These are phyloP conservation scores for Sambucus nigra DNA, from an alignment of 129 eudicot genomes.

Conservation along the genomic window DNA sequence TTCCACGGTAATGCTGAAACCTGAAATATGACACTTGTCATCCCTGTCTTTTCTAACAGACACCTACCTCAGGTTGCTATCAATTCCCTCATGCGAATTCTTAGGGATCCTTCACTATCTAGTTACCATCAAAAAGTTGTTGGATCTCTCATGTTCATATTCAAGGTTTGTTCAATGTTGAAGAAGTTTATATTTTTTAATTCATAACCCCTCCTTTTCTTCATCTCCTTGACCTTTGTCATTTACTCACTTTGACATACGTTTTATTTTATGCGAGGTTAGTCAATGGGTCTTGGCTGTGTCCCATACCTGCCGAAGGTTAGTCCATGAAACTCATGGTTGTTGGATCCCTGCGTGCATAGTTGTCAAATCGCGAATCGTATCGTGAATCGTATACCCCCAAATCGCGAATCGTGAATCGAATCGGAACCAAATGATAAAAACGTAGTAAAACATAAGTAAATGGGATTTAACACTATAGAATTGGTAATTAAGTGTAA, in stretches of 20 bases:
- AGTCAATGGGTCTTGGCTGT: slow-evolving; percentile 97
- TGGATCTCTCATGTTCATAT: slow-evolving; percentile 90
- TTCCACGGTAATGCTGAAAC: slow-evolving; percentile 58
- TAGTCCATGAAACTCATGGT: slow-evolving; percentile 17
- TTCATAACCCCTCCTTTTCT: neutral
- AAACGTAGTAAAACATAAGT: too few relatives aligned
- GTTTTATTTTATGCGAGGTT: slow-evolving; percentile 31
- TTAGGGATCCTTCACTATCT: slow-evolving; percentile 92
- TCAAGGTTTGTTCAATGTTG: slow-evolving; percentile 59
- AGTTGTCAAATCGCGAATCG: too few relatives aligned
- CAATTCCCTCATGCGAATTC: slow-evolving; percentile 86
- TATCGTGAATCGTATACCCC: too few relatives aligned
- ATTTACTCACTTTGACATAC: neutral
- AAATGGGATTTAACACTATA: too few relatives aligned
- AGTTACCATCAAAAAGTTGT: slow-evolving; percentile 96
- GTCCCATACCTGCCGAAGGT: slow-evolving; percentile 98
- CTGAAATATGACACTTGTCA: slow-evolving; percentile 1
- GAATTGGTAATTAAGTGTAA: too few relatives aligned
- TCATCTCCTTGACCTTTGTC: neutral
- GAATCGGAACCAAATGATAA: too few relatives aligned
- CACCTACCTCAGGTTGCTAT: slow-evolving; percentile 75
- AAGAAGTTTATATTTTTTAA: slow-evolving; percentile 4
- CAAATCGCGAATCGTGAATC: too few relatives aligned
- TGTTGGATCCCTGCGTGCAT: neutral
- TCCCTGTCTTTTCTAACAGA: slow-evolving; percentile 9